A percentile compares a stretch with the other conserved stretches of the same genome.
These are phyloP conservation scores for Trichosporon ovoides DNA, from an alignment of 1,284 basidiomycete species.

Conservation along the genomic window DNA sequence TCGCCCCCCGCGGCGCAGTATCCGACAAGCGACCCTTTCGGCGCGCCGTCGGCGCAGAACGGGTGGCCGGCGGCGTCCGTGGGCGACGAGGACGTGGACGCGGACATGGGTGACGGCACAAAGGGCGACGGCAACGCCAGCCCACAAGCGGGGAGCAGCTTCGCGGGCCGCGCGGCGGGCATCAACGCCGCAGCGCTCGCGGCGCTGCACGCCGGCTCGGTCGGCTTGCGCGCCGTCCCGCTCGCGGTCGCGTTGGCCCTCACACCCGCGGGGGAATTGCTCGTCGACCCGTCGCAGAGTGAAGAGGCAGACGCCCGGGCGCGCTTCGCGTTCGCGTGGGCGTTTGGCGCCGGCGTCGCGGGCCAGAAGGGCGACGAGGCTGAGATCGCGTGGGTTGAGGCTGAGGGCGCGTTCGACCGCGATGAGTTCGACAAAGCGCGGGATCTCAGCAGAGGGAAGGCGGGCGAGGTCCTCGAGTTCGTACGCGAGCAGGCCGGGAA, in stretches of 20 bases:
- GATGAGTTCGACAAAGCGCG: slow-evolving; percentile 30
- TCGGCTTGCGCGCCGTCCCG: slow-evolving; percentile 49
- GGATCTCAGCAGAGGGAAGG: slow-evolving; percentile 21
- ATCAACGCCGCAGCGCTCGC: slow-evolving; percentile 56
- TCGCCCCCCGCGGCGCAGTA: slow-evolving; percentile 49
- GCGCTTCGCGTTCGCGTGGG: slow-evolving; percentile 54
- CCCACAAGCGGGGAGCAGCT: slow-evolving; percentile 17
- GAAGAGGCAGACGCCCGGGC: slow-evolving; percentile 59
- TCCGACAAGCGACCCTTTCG: slow-evolving; percentile 18
- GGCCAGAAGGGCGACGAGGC: slow-evolving; percentile 48
- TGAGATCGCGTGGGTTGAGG: slow-evolving; percentile 50
- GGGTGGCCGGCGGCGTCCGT: slow-evolving; percentile 21
- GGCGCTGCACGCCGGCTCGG: slow-evolving; percentile 48
- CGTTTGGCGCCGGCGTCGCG: slow-evolving; percentile 43
- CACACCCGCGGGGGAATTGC: slow-evolving; percentile 52
- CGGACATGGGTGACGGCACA: not conserved
- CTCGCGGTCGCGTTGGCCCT: slow-evolving; percentile 50
- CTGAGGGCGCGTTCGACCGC: slow-evolving; percentile 43
- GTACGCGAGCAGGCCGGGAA: slow-evolving; percentile 8
- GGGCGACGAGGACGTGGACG: slow-evolving; percentile 15
- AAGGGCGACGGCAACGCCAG: not conserved
- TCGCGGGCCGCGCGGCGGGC: slow-evolving; percentile 48
- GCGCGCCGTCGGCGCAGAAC: slow-evolving; percentile 35
- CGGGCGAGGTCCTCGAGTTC: slow-evolving; percentile 22
- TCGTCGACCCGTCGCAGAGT: slow-evolving; percentile 64